Percentiles rank a stretch among this genome's conserved stretches.
Evolutionary conservation across 2,329 filamentous ascomycete genomes (phyloP).

Genomic region (Talaromyces sp.): DNA sequence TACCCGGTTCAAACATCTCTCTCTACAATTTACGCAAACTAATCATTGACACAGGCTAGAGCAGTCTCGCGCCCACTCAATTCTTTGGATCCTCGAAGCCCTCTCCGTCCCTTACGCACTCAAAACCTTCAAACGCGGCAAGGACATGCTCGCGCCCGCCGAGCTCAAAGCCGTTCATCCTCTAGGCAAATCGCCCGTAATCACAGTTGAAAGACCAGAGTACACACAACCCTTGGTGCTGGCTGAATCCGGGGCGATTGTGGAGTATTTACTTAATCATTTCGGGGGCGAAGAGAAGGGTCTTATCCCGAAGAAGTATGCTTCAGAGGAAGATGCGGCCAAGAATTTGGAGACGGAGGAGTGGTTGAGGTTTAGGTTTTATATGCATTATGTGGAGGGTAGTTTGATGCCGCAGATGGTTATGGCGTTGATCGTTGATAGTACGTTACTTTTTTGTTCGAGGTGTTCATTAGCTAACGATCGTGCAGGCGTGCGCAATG

Average conservation of each 20-base stretch:
- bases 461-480: background rate
- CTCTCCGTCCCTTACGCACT: conserved; percentile 75
- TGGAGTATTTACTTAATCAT: conserved; percentile 75
- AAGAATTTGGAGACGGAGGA: conserved; percentile 57
- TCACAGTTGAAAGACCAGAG: conserved; percentile 58
- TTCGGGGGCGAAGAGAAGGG: conserved; percentile 47
- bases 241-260: conserved; percentile 77
- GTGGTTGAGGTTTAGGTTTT: conserved; percentile 62
- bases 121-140: conserved; percentile 68
- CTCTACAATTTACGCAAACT: background rate
- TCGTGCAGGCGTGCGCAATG: conserved; percentile 43
- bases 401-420: conserved; percentile 72
- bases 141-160: conserved; percentile 66
- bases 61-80: conserved; percentile 75
- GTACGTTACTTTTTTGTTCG: conserved; percentile 31
- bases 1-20: no score
- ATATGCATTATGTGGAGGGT: conserved; percentile 82
- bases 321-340: conserved; percentile 43
- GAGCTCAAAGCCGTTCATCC: conserved; percentile 76
- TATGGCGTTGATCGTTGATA: conserved; percentile 58
- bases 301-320: conserved; percentile 52
- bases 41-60: conserved; percentile 62
- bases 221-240: conserved; percentile 57
- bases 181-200: conserved; percentile 79
- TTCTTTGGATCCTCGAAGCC: conserved; percentile 83